phyloP scores from a whole-genome alignment of 306 rosid genomes.

The Gynostemma pentaphyllum region DNA sequence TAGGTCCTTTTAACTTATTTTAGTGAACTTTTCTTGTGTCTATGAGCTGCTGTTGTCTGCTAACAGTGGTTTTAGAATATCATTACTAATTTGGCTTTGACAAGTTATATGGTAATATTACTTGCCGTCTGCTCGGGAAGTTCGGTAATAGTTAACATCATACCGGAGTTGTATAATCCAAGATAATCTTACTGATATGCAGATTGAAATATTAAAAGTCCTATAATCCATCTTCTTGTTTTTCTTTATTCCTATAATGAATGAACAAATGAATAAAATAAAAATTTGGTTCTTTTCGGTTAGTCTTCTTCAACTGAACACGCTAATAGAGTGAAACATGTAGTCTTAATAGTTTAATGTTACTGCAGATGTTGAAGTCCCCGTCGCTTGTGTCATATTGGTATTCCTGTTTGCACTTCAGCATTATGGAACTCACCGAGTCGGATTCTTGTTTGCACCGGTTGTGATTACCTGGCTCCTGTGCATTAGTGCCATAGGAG shows the following conservation, averaged over 20 bases:
- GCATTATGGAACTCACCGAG: slow-evolving; percentile 86
- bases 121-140: neutral
- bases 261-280: neutral
- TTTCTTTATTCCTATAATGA: neutral
- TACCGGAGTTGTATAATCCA: neutral
- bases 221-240: neutral
- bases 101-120: neutral
- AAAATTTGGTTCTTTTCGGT: neutral
- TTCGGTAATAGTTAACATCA: neutral
- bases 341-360: slow-evolving; percentile 13
- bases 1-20: slow-evolving; percentile 3
- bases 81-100: slow-evolving; percentile 1
- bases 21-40: neutral
- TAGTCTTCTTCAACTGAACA: neutral
- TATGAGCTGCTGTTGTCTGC: slow-evolving; percentile 6
- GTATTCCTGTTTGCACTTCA: slow-evolving; percentile 71
- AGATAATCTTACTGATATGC: neutral
- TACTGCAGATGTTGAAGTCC: slow-evolving; percentile 83
- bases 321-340: neutral
- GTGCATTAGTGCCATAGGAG: slow-evolving; percentile 82
- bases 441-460: slow-evolving; percentile 84
- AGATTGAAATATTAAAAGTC: neutral
- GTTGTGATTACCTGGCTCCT: slow-evolving; percentile 79
- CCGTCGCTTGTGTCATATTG: slow-evolving; percentile 75
- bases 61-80: neutral